phyloP scores from a whole-genome alignment of 257 asterid species.

The Scutellaria galericulata region DNA sequence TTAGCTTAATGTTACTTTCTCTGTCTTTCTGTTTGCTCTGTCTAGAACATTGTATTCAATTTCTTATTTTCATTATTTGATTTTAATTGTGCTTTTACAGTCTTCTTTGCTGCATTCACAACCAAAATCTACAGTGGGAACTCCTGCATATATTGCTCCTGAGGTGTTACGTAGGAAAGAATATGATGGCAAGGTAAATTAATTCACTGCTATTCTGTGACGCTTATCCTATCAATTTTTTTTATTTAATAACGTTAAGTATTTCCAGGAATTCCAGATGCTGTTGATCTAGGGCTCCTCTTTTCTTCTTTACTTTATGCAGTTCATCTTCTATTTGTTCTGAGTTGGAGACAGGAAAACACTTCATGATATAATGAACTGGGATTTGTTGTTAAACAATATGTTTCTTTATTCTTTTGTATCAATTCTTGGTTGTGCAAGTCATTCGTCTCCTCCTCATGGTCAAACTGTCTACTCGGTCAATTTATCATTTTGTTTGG shows the following conservation, averaged over 20 bases:
- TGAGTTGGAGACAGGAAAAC: background rate
- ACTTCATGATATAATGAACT: background rate
- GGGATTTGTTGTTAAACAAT: background rate
- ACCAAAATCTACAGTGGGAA: conserved; percentile 91
- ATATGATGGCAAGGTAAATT: conserved; percentile 79
- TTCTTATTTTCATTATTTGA: conserved; percentile 29
- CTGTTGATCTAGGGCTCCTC: background rate
- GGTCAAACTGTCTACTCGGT: background rate
- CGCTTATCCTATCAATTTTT: background rate
- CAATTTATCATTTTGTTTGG: background rate
- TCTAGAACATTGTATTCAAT: background rate
- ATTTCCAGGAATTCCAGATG: conserved; percentile 9
- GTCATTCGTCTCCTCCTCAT: conserved; percentile 7
- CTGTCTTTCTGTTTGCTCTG: background rate
- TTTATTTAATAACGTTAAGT: background rate
- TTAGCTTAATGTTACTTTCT: conserved; percentile 3
- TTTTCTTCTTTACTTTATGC: conserved; percentile 6
- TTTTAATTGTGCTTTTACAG: conserved; percentile 43
- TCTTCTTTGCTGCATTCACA: conserved; percentile 85
- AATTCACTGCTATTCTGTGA: background rate
- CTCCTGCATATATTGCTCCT: conserved; percentile 91
- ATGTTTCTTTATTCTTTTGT: background rate
- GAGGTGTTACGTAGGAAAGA: conserved; percentile 76
- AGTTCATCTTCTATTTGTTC: background rate
- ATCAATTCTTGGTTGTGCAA: conserved; percentile 6